These are phyloP conservation scores for Fulvia fulva DNA, from an alignment of 2,329 filamentous ascomycete genomes.

Conservation along the genomic window DNA sequence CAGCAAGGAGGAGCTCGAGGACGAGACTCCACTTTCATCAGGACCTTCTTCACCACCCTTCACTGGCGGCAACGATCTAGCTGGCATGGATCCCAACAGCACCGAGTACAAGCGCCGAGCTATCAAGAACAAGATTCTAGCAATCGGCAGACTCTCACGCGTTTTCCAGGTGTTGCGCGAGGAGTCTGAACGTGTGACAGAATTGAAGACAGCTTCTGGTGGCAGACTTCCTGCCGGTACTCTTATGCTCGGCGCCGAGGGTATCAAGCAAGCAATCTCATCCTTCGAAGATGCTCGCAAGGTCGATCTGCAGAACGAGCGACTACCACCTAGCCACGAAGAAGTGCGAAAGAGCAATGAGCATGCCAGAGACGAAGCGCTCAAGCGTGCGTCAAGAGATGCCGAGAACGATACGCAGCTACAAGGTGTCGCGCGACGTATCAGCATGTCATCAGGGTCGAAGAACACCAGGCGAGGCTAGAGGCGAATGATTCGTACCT, in stretches of 20 bases:
- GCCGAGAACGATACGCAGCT: slow-evolving; percentile 89
- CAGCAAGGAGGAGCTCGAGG: slow-evolving; percentile 94
- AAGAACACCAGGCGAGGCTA: slow-evolving; percentile 1
- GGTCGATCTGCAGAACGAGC: slow-evolving; percentile 95
- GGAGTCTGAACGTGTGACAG: slow-evolving; percentile 93
- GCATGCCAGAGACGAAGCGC: slow-evolving; percentile 73
- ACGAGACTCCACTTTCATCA: slow-evolving; percentile 73
- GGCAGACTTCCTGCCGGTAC: slow-evolving; percentile 90
- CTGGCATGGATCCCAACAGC: slow-evolving; percentile 68
- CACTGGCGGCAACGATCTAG: slow-evolving; percentile 34
- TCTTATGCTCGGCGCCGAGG: slow-evolving; percentile 95
- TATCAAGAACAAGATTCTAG: slow-evolving; percentile 99
- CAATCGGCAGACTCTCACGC: slow-evolving; percentile 90
- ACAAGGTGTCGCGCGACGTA: slow-evolving; percentile 79
- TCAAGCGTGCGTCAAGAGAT: slow-evolving; percentile 80
- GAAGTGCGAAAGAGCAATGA: slow-evolving; percentile 82
- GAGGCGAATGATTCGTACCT: not conserved
- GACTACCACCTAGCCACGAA: slow-evolving; percentile 84
- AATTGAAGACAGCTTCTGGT: slow-evolving; percentile 93
- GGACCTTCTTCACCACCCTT: slow-evolving; percentile 71
- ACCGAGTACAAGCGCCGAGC: slow-evolving; percentile 91
- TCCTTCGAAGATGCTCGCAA: slow-evolving; percentile 96
- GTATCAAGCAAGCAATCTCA: slow-evolving; percentile 96
- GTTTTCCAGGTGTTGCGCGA: slow-evolving; percentile 98
- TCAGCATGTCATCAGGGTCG: slow-evolving; percentile 77